phyloP scores from a whole-genome alignment of 2,329 filamentous ascomycete species.

The Paraphoma sp. region DNA sequence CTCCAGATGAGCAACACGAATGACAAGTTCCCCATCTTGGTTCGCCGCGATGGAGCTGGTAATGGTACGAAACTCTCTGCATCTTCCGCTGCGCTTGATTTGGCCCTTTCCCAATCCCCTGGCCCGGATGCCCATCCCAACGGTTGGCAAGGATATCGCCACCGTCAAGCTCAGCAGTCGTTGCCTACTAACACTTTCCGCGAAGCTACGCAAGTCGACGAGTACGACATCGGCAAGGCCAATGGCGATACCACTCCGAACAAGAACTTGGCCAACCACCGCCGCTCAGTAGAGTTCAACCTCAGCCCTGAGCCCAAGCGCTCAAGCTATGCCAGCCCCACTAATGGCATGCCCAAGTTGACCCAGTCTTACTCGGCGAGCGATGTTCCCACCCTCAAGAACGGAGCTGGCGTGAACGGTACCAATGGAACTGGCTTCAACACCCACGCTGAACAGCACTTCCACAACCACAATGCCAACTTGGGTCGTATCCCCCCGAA shows the following conservation, averaged over 20 bases:
- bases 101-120: slow-evolving; percentile 73
- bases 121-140: slow-evolving; percentile 62
- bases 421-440: slow-evolving; percentile 38
- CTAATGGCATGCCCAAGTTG: slow-evolving; percentile 72
- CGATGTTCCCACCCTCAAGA: slow-evolving; percentile 87
- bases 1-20: slow-evolving; percentile 76
- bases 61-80: slow-evolving; percentile 73
- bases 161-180: slow-evolving; percentile 69
- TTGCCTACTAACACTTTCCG: slow-evolving; percentile 63
- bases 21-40: slow-evolving; percentile 86
- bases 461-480: slow-evolving; percentile 79
- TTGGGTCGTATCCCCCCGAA: slow-evolving; percentile 78
- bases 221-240: slow-evolving; percentile 48
- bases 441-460: slow-evolving; percentile 65
- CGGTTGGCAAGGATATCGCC: slow-evolving; percentile 70
- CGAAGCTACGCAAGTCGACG: slow-evolving; percentile 47
- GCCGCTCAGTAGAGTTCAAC: slow-evolving; percentile 57
- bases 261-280: slow-evolving; percentile 49
- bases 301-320: slow-evolving; percentile 53
- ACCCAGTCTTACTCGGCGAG: slow-evolving; percentile 90
- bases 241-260: slow-evolving; percentile 51
- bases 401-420: slow-evolving; percentile 59
- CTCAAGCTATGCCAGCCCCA: slow-evolving; percentile 59
- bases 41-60: slow-evolving; percentile 67
- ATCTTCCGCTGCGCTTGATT: slow-evolving; percentile 80